Evolutionary conservation across 768 basidiomycete species (phyloP), one percentile per base, ranked within the genome.

Genomic region (Nidularia sp.): DNA sequence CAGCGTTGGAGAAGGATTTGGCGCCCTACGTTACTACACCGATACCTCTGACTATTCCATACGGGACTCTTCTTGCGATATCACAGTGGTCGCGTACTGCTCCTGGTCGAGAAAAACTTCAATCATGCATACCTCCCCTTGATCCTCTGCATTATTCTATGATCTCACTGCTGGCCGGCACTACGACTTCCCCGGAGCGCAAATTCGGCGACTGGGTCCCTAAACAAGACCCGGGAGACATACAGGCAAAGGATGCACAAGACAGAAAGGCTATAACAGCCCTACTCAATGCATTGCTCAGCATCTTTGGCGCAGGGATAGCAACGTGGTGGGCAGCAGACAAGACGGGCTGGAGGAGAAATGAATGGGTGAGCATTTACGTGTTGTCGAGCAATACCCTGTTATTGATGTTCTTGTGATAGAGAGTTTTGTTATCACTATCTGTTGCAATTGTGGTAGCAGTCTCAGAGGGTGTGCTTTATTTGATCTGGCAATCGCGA

Each of bases 271-370:
- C 83, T 9, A 81, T 93, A 18, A 83, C 86, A 2, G 78, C 84
- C 4, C 66, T 93, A 41, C 55, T 88, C 15, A 93, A 93, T 60
- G 84, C 81, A 1, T 64, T 90, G 7, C 68, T 92, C 47, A 91
- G 88, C 59, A 72, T 92, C 41, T 66, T 72, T 34, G 83, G 84
- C 5, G 80, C 84, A 0, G 88, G 85, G 2, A 73, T 80, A 47
- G 87, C 86, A 4, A 75, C 80, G 13, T 91, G 83, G 84, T 89
- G 83, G 81, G 88, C 83, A 22, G 81, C 87, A 39, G 80, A 79
- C 46, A 72, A 70, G 57, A 74, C 80, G 5, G 76, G 79, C 1
- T 85, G 87, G 86, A 78, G 67, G 52, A 29, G 25, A 4, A 70
- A 83, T 53, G 90, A 92, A 76, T 90, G 86, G 85, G 90, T 90